Percentiles rank a stretch among this genome's conserved stretches.
These are phyloP conservation scores for Salix caprea DNA, from an alignment of 345 rosid genomes.

Conservation along the genomic window DNA sequence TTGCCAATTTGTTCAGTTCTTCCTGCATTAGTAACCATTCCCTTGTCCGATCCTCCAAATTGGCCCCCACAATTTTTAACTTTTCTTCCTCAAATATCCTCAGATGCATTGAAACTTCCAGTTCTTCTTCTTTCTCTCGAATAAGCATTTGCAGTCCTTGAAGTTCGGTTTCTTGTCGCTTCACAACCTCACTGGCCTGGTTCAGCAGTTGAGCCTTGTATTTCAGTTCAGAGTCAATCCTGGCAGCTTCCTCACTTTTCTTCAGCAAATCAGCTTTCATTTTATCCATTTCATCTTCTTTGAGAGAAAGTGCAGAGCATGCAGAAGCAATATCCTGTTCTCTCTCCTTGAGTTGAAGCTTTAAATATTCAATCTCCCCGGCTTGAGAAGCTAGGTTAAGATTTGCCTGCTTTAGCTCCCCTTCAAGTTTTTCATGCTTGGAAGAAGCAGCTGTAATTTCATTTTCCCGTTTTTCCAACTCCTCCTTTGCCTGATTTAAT, in stretches of 20 bases:
- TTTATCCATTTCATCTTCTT: conserved; percentile 54
- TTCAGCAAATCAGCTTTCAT: conserved; percentile 42
- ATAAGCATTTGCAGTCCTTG: conserved; percentile 44
- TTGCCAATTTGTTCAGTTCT: conserved; percentile 52
- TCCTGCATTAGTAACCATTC: conserved; percentile 68
- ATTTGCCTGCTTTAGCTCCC: conserved; percentile 53
- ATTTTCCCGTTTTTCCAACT: conserved; percentile 48
- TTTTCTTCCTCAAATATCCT: conserved; percentile 61
- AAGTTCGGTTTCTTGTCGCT: conserved; percentile 62
- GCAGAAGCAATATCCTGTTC: conserved; percentile 46
- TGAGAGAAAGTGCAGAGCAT: conserved; percentile 39
- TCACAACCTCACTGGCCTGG: conserved; percentile 58
- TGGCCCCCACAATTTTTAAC: conserved; percentile 50
- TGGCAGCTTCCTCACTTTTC: conserved; percentile 47
- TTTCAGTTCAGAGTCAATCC: conserved; percentile 40
- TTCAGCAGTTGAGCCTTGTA: conserved; percentile 51
- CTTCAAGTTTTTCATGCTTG: conserved; percentile 53
- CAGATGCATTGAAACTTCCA: conserved; percentile 36
- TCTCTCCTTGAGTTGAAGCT: conserved; percentile 45
- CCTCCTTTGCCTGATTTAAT: conserved; percentile 47
- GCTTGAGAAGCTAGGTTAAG: conserved; percentile 59
- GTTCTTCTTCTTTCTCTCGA: conserved; percentile 58
- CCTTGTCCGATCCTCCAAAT: conserved; percentile 59
- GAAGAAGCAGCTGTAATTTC: conserved; percentile 42
- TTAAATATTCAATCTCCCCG: conserved; percentile 60